Evolutionary conservation across 257 asterid genomes (phyloP).

Genomic region (Linaria vulgaris): DNA sequence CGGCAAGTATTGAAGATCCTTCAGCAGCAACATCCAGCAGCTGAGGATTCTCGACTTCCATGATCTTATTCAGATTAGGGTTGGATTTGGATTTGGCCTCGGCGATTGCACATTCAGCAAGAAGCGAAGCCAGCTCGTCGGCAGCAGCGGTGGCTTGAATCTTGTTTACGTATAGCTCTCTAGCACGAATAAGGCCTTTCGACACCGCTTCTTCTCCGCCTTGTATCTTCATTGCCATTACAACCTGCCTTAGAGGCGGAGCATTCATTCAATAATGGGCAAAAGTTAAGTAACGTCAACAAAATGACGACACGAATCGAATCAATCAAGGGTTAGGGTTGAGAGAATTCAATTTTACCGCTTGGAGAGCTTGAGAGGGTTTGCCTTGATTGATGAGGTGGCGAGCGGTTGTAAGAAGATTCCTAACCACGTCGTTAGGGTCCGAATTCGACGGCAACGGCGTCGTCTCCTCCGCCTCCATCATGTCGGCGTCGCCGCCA

Average conservation of each 20-base stretch:
- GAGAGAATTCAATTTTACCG: conserved; percentile 40
- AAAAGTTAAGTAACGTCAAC: background rate
- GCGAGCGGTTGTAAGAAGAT: conserved; percentile 70
- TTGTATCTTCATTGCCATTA: conserved; percentile 71
- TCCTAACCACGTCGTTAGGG: conserved; percentile 43
- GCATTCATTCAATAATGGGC: too few relatives aligned
- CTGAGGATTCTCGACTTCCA: conserved; percentile 33
- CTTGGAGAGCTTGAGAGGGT: conserved; percentile 92
- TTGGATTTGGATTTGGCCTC: conserved; percentile 59
- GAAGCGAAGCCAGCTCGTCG: conserved; percentile 77
- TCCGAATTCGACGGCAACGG: conserved; percentile 32
- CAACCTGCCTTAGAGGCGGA: too few relatives aligned
- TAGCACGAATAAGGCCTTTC: conserved; percentile 68
- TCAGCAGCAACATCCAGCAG: conserved; percentile 47
- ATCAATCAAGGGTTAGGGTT: conserved; percentile 11
- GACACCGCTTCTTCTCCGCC: conserved; percentile 81
- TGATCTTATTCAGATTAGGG: conserved; percentile 30
- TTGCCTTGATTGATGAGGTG: conserved; percentile 68
- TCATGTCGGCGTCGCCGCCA: conserved; percentile 68
- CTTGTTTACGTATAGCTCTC: conserved; percentile 62
- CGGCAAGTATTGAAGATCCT: conserved; percentile 77
- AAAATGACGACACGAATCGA: background rate
- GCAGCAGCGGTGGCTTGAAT: conserved; percentile 69
- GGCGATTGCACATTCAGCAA: conserved; percentile 92
- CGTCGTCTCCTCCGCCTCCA: conserved; percentile 58